Conservation (phyloP, 1,139 yeast species). For the Debaryomycetaceae sp. region DNA sequence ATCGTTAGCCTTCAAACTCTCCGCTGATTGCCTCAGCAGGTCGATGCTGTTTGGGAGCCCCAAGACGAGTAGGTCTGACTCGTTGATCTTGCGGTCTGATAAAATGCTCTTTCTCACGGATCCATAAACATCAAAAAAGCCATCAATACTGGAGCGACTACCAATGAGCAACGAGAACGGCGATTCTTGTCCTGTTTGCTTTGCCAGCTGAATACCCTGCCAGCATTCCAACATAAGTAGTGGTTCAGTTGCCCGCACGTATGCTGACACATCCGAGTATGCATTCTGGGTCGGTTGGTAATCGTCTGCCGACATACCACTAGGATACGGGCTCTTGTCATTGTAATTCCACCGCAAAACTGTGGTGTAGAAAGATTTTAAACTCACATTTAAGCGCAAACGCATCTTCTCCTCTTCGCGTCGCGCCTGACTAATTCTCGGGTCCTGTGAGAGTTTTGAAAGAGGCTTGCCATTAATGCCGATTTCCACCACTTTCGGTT, state of each 20-base stretch:
- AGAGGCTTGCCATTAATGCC: slow-evolving; percentile 29
- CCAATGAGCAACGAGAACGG: slow-evolving; percentile 70
- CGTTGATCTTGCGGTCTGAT: slow-evolving; percentile 47
- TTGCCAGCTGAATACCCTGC: slow-evolving; percentile 77
- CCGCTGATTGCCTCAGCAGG: slow-evolving; percentile 9
- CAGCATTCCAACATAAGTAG: slow-evolving; percentile 81
- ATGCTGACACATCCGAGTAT: slow-evolving; percentile 52
- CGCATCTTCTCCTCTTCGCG: slow-evolving; percentile 73
- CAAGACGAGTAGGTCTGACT: slow-evolving; percentile 68
- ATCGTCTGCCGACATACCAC: slow-evolving; percentile 23
- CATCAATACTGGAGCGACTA: slow-evolving; percentile 72
- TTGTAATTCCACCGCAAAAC: slow-evolving; percentile 74
- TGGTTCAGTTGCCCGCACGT: slow-evolving; percentile 64
- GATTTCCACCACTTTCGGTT: slow-evolving; percentile 26
- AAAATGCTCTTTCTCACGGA: slow-evolving; percentile 48
- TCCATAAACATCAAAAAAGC: slow-evolving; percentile 82
- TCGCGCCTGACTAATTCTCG: slow-evolving; percentile 30
- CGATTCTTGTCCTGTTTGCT: slow-evolving; percentile 47
- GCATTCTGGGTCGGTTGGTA: slow-evolving; percentile 26
- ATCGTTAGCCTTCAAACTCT: slow-evolving; percentile 16
- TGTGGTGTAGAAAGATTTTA: slow-evolving; percentile 61
- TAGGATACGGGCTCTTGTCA: slow-evolving; percentile 46
- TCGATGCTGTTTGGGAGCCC: slow-evolving; percentile 24
- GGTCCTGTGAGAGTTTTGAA: slow-evolving; percentile 5
- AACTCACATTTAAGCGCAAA: slow-evolving; percentile 63